Evolutionary conservation across 1,284 basidiomycete species (phyloP).

Genomic region (Microbotryum scabiosae): DNA sequence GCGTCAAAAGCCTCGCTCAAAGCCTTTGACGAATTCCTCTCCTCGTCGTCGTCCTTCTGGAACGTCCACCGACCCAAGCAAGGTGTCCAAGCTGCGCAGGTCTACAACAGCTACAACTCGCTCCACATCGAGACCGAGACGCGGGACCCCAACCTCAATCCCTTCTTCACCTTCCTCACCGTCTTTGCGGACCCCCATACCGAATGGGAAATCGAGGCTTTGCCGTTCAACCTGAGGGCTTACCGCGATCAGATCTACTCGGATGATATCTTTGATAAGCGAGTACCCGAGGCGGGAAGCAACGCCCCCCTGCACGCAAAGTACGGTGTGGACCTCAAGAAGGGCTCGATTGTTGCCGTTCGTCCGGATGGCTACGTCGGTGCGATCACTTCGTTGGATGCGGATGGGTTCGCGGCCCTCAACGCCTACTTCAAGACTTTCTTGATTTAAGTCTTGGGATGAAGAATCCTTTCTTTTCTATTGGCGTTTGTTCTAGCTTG

Average conservation of each 20-base stretch:
- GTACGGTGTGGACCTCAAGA: slow-evolving; percentile 32
- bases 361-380: slow-evolving; percentile 38
- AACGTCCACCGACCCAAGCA: slow-evolving; percentile 31
- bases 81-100: slow-evolving; percentile 20
- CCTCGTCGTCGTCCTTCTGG: slow-evolving; percentile 33
- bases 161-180: slow-evolving; percentile 33
- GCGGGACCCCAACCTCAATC: slow-evolving; percentile 22
- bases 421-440: slow-evolving; percentile 35
- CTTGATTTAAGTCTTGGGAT: not conserved
- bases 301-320: slow-evolving; percentile 32
- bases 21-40: slow-evolving; percentile 30
- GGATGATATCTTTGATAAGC: slow-evolving; percentile 32
- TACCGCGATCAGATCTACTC: slow-evolving; percentile 33
- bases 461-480: too few relatives aligned
- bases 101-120: slow-evolving; percentile 25
- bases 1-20: slow-evolving; percentile 17
- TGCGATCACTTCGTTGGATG: slow-evolving; percentile 23
- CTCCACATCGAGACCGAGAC: slow-evolving; percentile 28
- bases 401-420: slow-evolving; percentile 31
- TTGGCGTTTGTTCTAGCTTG: too few relatives aligned
- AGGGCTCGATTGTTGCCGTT: slow-evolving; percentile 35
- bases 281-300: slow-evolving; percentile 22
- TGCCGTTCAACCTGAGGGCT: slow-evolving; percentile 27
- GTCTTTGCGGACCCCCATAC: slow-evolving; percentile 32
- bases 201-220: slow-evolving; percentile 35